Evolutionary conservation across 2,329 filamentous ascomycete species (phyloP).

Genomic region (Basipetospora chlamydospora): DNA sequence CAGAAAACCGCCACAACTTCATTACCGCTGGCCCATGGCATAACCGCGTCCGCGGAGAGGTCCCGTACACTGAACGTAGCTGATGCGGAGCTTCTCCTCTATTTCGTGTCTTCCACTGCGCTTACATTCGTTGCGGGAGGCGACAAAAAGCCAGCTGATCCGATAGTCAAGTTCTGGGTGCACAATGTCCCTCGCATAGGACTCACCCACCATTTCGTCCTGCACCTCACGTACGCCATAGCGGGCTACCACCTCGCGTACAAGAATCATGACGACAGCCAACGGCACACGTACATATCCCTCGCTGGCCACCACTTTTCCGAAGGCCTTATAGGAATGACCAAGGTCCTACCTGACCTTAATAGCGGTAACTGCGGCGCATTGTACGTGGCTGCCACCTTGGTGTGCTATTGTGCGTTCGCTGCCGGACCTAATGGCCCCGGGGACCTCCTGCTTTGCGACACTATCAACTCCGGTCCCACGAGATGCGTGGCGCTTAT

Average conservation of each 20-base stretch:
- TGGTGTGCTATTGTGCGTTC: conserved; percentile 17
- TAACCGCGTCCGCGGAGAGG: neutral
- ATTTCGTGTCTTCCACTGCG: conserved; percentile 14
- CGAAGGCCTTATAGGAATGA: conserved; percentile 14
- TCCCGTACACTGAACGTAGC: conserved; percentile 12
- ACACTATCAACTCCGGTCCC: conserved; percentile 8
- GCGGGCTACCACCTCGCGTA: conserved; percentile 14
- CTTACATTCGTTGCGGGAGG: conserved; percentile 11
- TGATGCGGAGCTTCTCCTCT: conserved; percentile 16
- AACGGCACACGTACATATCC: conserved; percentile 9
- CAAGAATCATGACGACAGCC: conserved; percentile 1
- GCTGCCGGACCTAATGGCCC: conserved; percentile 15
- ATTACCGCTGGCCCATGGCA: neutral
- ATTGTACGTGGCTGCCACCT: conserved; percentile 14
- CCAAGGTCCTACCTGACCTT: conserved; percentile 11
- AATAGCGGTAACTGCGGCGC: conserved; percentile 16
- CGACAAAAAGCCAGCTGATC: conserved; percentile 5
- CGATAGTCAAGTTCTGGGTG: conserved; percentile 14
- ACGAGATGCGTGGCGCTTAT: conserved; percentile 5
- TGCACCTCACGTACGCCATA: conserved; percentile 15
- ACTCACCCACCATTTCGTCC: conserved; percentile 14
- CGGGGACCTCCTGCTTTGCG: conserved; percentile 16
- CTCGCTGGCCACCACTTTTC: conserved; percentile 14
- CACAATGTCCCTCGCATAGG: conserved; percentile 15
- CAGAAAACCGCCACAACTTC: neutral